Percentiles rank a stretch among this genome's conserved stretches.
Conservation (phyloP, 208 protist genomes). For the Acanthamoeba triangularis region DNA sequence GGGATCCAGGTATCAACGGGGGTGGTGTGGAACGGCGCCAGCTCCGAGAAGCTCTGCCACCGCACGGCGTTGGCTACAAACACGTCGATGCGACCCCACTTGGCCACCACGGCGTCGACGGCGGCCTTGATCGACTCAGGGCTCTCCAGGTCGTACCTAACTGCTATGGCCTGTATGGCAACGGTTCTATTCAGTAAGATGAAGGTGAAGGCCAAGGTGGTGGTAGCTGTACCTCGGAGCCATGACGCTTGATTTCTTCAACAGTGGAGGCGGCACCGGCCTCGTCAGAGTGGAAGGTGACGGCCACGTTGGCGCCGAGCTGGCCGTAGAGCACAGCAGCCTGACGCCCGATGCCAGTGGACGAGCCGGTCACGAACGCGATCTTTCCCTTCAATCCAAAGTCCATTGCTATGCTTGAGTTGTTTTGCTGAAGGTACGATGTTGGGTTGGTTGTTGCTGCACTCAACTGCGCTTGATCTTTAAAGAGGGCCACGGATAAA, state of each 20-base stretch:
- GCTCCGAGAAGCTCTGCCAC: background rate
- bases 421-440: background rate
- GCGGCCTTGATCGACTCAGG: background rate
- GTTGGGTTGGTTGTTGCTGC: background rate
- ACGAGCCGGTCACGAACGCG: background rate
- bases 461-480: too few species aligned
- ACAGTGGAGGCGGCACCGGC: background rate
- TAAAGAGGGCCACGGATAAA: too few species aligned
- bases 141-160: background rate
- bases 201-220: background rate
- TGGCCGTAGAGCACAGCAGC: background rate
- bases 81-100: constrained; percentile 47
- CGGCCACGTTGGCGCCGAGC: background rate
- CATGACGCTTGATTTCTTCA: background rate
- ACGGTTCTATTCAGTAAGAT: too few species aligned
- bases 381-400: constrained; percentile 28
- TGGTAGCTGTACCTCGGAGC: background rate
- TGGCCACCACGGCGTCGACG: background rate
- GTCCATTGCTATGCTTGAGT: background rate
- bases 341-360: background rate
- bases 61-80: constrained; percentile 13
- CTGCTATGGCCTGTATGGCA: background rate
- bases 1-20: background rate
- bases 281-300: constrained; percentile 25
- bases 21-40: background rate